A percentile compares a stretch with the other conserved stretches of the same genome.
These are phyloP conservation scores for Trichoderma asperellum DNA, from an alignment of 2,329 filamentous ascomycete species.

Conservation along the genomic window DNA sequence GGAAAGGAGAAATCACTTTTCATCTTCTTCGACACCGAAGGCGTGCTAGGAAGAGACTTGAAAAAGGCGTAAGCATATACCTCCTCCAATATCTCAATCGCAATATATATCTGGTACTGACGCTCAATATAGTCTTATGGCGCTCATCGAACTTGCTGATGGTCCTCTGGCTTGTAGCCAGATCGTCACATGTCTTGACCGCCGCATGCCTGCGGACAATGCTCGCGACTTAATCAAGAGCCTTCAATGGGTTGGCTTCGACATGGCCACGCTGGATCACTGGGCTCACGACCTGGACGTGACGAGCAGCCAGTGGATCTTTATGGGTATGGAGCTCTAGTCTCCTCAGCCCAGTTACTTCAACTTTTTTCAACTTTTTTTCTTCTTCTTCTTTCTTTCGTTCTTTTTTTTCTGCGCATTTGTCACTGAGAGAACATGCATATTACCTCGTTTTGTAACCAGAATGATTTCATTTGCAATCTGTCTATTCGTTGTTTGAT, in stretches of 20 bases:
- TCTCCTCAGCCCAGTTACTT: constrained; percentile 42
- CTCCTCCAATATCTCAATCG: not conserved
- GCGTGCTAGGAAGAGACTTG: constrained; percentile 73
- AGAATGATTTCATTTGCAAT: not conserved
- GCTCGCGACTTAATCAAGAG: constrained; percentile 74
- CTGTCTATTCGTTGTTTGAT: not conserved
- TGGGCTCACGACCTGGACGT: constrained; percentile 69
- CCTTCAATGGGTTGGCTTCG: constrained; percentile 92
- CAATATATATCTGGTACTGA: not conserved
- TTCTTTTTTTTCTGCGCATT: constrained; percentile 29
- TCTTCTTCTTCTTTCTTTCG: constrained; percentile 27
- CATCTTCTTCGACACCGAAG: constrained; percentile 78
- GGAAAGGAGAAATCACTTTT: constrained; percentile 76
- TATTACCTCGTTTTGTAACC: not conserved
- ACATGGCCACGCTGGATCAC: constrained; percentile 75
- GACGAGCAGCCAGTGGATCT: constrained; percentile 79
- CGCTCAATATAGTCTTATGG: constrained; percentile 68
- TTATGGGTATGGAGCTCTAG: constrained; percentile 86
- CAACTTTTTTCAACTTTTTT: no score
- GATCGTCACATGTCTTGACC: constrained; percentile 81
- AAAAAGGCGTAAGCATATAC: constrained; percentile 75
- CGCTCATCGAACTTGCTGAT: constrained; percentile 85
- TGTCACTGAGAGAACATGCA: not conserved
- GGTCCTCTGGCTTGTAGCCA: constrained; percentile 74
- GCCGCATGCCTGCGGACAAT: constrained; percentile 64